Base-by-base conservation (phyloP, 805 yeast genomes). In the Ogataea philodendri region DNA sequence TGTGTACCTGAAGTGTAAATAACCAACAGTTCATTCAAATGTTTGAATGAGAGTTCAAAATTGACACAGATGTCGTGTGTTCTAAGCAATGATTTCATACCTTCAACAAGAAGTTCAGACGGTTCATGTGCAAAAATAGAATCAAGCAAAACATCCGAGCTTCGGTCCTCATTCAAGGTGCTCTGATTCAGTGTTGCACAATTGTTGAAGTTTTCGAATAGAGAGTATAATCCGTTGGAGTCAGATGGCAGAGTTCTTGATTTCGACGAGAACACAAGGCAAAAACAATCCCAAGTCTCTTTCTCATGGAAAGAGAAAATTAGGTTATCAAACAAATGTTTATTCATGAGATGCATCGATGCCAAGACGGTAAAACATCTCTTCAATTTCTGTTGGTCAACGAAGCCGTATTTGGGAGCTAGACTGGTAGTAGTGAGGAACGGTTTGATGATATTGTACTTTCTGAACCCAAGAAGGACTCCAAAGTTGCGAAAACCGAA, bases 401-500 rank as follows among this genome's bases (percentile, higher is more conserved):
- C 36, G 27, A 44, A 39, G 16, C 49, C 42, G 33, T 34, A 39
- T 23, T 40, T 46, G 4, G 39, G 46, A 9, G 48, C 45, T 22
- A 32, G 14, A 6, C 26, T 31, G 9, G 48, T 27, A 9, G 44
- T 35, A 15, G 25, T 35, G 8, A 40, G 37, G 9, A 48, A 42
- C 21, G 45, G 53, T 22, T 24, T 30, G 18, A 25, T 41, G 22
- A 34, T 37, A 10, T 37, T 27, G 29, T 28, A 20, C 11, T 40
- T 26, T 8, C 37, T 32, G 6, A 37, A 15, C 2, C 38, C 36
- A 7, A 58, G 33, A 3, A 59, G 28, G 6, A 11, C 23, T 5
- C 55, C 59, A 42, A 52, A 58, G 24, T 47, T 54, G 33, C 38
- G 51, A 27, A 59, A 55, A 1, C 51, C 59, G 35, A 51, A 56